phyloP scores from a whole-genome alignment of 306 rosid genomes.

The Castanea mollissima region DNA sequence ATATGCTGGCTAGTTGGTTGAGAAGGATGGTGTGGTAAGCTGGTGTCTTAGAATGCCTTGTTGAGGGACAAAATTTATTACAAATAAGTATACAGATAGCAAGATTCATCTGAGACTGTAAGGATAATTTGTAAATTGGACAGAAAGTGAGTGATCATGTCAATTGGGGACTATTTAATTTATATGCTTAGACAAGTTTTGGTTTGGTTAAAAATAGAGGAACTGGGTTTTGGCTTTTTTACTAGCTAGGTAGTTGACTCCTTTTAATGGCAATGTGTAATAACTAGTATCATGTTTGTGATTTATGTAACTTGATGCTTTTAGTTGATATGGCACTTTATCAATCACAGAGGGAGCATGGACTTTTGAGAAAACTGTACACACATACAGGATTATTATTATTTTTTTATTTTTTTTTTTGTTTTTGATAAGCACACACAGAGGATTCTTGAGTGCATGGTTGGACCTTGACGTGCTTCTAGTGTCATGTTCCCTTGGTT shows the following conservation, averaged over 20 bases:
- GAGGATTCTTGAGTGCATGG: background rate
- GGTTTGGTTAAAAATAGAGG: background rate
- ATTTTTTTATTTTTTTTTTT: too few relatives aligned
- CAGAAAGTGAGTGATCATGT: background rate
- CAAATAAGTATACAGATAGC: background rate
- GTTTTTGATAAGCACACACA: too few relatives aligned
- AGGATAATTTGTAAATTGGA: background rate
- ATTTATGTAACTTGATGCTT: background rate
- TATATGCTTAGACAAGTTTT: background rate
- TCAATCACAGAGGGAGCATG: background rate
- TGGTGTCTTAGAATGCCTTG: background rate
- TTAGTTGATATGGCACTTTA: background rate
- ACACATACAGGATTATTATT: too few relatives aligned
- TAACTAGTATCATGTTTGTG: background rate
- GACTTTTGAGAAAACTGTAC: background rate
- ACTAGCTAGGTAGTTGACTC: background rate
- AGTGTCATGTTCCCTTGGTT: background rate
- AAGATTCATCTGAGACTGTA: background rate
- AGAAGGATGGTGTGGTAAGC: background rate
- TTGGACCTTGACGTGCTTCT: background rate
- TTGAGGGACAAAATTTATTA: background rate
- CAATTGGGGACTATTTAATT: background rate
- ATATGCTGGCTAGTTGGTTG: background rate
- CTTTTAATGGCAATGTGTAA: background rate
- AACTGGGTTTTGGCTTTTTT: background rate